These are phyloP conservation scores for Drechmeria coniospora DNA, from an alignment of 2,329 filamentous ascomycete genomes.

Conservation along the genomic window DNA sequence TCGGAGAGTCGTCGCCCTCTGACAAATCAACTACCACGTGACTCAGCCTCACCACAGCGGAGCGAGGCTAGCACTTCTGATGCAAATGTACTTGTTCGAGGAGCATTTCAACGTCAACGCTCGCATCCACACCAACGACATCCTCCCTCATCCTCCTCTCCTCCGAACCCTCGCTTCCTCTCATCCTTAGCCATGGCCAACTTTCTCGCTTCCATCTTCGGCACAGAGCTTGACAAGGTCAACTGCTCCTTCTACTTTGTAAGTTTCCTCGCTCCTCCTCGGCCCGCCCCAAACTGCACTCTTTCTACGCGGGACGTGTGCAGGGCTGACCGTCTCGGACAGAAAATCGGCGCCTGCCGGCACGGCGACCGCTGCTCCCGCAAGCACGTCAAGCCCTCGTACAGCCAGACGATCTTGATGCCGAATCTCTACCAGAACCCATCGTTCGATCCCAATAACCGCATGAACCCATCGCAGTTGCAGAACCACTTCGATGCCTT, in stretches of 20 bases:
- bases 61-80: conserved; percentile 3
- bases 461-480: conserved; percentile 90
- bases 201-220: conserved; percentile 98
- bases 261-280: conserved; percentile 8
- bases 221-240: conserved; percentile 98
- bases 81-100: too few relatives aligned
- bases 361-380: conserved; percentile 96
- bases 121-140: neutral
- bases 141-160: conserved; percentile 4
- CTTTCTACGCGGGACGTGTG: too few relatives aligned
- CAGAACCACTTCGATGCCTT: conserved; percentile 99
- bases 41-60: conserved; percentile 2
- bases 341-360: conserved; percentile 95
- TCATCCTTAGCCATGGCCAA: conserved; percentile 58
- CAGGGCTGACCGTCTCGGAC: conserved; percentile 1
- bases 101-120: too few relatives aligned
- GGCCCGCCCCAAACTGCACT: too few relatives aligned
- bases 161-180: conserved; percentile 1
- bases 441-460: conserved; percentile 88
- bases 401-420: conserved; percentile 93
- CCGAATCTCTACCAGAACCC: conserved; percentile 99
- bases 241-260: conserved; percentile 92
- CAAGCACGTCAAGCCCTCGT: conserved; percentile 98
- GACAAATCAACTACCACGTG: too few relatives aligned
- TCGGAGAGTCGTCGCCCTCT: too few relatives aligned